Evolutionary conservation across 1,139 yeast species (phyloP).

Genomic region (Yamadazyma blattariae): DNA sequence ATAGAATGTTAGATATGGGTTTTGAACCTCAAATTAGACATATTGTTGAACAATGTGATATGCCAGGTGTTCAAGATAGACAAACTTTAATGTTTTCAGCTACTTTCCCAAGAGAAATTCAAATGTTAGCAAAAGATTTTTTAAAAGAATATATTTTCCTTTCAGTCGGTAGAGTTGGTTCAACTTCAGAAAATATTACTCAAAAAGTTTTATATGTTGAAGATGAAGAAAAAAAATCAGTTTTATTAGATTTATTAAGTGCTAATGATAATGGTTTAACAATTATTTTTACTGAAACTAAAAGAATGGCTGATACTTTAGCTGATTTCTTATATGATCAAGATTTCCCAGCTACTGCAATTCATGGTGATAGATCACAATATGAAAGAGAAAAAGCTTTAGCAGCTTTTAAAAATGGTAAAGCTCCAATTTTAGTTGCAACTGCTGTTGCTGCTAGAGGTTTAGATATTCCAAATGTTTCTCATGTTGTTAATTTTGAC

Average conservation of each 20-base stretch:
- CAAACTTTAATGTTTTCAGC: constrained; percentile 99
- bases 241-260: constrained; percentile 79
- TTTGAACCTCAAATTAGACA: constrained; percentile 99
- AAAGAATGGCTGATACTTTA: constrained; percentile 96
- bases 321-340: constrained; percentile 89
- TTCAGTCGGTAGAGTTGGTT: constrained; percentile 97
- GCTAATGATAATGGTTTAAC: constrained; percentile 84
- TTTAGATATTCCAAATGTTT: constrained; percentile 97
- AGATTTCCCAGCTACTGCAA: constrained; percentile 94
- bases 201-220: constrained; percentile 92
- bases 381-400: constrained; percentile 97
- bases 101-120: constrained; percentile 97
- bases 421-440: constrained; percentile 91
- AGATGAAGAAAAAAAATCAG: constrained; percentile 91
- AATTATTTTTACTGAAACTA: constrained; percentile 94
- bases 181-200: constrained; percentile 95
- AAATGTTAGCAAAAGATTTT: constrained; percentile 95
- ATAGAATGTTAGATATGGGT: constrained; percentile 99
- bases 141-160: constrained; percentile 92
- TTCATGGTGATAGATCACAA: constrained; percentile 99
- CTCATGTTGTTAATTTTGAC: constrained; percentile 96
- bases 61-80: constrained; percentile 89
- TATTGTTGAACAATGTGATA: constrained; percentile 95
- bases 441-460: constrained; percentile 99
- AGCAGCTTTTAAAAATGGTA: constrained; percentile 81